phyloP scores from a whole-genome alignment of 257 asterid genomes.

The Forsythia suspensa region DNA sequence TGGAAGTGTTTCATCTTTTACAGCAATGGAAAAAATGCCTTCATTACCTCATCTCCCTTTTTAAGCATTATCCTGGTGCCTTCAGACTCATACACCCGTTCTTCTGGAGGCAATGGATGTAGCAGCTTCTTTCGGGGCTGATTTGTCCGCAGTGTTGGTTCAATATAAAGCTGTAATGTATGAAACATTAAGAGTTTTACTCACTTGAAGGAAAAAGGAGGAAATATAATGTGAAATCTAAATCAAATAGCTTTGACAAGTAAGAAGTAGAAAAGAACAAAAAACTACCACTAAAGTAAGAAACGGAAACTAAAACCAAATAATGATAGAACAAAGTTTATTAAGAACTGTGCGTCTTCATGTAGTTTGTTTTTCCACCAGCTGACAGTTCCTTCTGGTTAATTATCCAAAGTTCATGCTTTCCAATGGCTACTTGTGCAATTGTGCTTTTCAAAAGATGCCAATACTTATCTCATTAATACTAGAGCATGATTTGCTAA shows the following conservation, averaged over 20 bases:
- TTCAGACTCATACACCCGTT: slow-evolving; percentile 57
- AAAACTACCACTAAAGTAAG: neutral
- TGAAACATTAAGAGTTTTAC: neutral
- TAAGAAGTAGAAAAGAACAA: neutral
- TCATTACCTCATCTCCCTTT: slow-evolving; percentile 92
- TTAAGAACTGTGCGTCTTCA: neutral
- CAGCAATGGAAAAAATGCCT: neutral
- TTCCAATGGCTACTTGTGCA: neutral
- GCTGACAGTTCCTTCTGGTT: neutral
- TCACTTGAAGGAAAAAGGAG: neutral
- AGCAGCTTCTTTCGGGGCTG: slow-evolving; percentile 63
- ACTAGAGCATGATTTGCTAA: neutral
- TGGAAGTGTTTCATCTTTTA: neutral
- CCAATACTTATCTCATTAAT: neutral
- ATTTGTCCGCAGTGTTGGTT: slow-evolving; percentile 76
- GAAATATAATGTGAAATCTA: neutral
- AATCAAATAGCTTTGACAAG: neutral
- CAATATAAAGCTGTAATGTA: slow-evolving; percentile 67
- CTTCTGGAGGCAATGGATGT: slow-evolving; percentile 67
- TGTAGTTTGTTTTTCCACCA: neutral
- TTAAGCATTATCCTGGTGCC: slow-evolving; percentile 63
- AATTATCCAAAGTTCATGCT: neutral
- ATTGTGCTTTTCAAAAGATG: neutral
- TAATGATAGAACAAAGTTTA: neutral
- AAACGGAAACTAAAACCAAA: neutral